A percentile compares a stretch with the other conserved stretches of the same genome.
Evolutionary conservation across 495 filamentous ascomycete species (phyloP).

Genomic region (Penicillium chermesinum): DNA sequence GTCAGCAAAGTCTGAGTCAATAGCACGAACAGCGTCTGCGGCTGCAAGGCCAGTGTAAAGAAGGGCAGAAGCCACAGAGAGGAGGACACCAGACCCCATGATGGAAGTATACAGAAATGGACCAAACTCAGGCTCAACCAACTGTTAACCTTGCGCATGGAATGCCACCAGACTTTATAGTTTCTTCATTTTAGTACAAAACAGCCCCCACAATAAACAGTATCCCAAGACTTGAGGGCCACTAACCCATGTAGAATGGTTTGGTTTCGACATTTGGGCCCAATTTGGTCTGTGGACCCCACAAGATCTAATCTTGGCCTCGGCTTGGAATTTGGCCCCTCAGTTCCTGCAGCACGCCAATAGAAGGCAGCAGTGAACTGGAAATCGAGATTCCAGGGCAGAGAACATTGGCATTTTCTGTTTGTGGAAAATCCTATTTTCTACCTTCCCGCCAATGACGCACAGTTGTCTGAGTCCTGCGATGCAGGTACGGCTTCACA

Average conservation of each 20-base stretch:
- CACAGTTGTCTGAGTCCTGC: background rate
- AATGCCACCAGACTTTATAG: too few relatives aligned
- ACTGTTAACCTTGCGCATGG: too few relatives aligned
- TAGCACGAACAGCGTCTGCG: constrained; percentile 17
- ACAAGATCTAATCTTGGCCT: background rate
- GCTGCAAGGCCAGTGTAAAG: constrained; percentile 4
- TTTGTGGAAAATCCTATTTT: background rate
- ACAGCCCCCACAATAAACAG: too few relatives aligned
- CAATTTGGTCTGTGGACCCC: background rate
- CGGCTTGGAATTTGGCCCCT: background rate
- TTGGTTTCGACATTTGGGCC: background rate
- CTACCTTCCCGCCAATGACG: background rate
- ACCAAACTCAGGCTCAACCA: too few relatives aligned
- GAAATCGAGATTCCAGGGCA: background rate
- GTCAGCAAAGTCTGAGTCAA: constrained; percentile 30
- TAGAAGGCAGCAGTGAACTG: background rate
- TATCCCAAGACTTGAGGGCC: too few relatives aligned
- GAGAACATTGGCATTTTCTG: background rate
- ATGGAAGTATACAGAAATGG: too few relatives aligned
- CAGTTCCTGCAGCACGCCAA: background rate
- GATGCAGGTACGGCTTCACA: background rate
- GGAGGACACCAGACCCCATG: constrained; percentile 2
- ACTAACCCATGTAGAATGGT: too few relatives aligned
- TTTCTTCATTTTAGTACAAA: too few relatives aligned
- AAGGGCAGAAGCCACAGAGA: constrained; percentile 1